Evolutionary conservation across 805 yeast genomes (phyloP), one percentile per base, ranked within the genome.

Genomic region (Saturnispora mendoncae): DNA sequence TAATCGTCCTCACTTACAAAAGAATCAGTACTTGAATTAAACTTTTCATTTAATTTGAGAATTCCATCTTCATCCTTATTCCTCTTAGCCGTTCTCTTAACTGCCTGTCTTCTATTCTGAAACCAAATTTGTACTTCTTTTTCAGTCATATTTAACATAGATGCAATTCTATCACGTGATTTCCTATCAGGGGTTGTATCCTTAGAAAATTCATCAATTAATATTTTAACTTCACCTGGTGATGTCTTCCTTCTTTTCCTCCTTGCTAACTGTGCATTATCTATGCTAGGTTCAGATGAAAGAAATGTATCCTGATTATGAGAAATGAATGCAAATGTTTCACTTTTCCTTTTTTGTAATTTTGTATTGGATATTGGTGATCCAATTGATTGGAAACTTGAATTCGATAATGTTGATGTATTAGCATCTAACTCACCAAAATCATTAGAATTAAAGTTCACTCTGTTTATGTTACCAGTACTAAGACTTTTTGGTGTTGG

Each of bases 61-160:
- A n/a, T n/a, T n/a, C n/a, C n/a, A n/a, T n/a, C n/a, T n/a, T n/a
- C n/a, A n/a, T n/a, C n/a, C n/a, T 15, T 21, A 26, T 27, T 28
- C 23, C 31, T 28, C 25, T 51, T 20, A 21, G 31, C 28, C 14
- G 25, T 49, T 51, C 79, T 76, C 54, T 87, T 73, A 48, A 81
- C 63, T 28, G 88, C 72, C 62, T 90, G 97, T 61, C 98, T 76
- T 61, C 79, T 84, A 63, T 92, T 92, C 65, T 92, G 98, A 65
- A 92, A 92, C 98, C 98, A 92, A 48, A 90, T 86, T 65, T 92
- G 98, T 27, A 92, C 95, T 2, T 97, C 95, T 60, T 88, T 86
- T 61, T 88, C 97, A n/a, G 90, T 77, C 97, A 92, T 92, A 51
- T 78, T 79, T 31, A 92, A 94, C 49, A 69, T 74, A 24, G 66